Evolutionary conservation across 805 yeast genomes (phyloP).

Genomic region (Martiniozyma abietophila): DNA sequence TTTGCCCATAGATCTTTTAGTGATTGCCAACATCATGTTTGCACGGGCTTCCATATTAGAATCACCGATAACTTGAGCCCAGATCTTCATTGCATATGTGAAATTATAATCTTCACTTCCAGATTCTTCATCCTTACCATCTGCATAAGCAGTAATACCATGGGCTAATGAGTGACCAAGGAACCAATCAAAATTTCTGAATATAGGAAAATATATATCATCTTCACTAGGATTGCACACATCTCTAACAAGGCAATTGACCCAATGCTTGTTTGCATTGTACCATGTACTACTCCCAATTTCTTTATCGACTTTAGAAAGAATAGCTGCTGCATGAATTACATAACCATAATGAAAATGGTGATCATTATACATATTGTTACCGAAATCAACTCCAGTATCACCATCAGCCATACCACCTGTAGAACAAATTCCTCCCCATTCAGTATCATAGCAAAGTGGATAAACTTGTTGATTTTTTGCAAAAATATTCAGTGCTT

Average conservation of each 20-base stretch:
- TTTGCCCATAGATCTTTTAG: slow-evolving; percentile 42
- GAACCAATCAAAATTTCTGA: slow-evolving; percentile 64
- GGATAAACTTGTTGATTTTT: slow-evolving; percentile 38
- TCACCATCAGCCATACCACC: slow-evolving; percentile 37
- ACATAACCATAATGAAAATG: slow-evolving; percentile 51
- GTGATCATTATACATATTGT: slow-evolving; percentile 46
- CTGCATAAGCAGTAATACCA: slow-evolving; percentile 61
- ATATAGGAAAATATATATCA: slow-evolving; percentile 56
- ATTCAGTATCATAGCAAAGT: slow-evolving; percentile 45
- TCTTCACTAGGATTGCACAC: slow-evolving; percentile 48
- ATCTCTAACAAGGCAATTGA: slow-evolving; percentile 53
- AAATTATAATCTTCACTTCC: slow-evolving; percentile 69
- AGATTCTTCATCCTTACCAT: slow-evolving; percentile 71
- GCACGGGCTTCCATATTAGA: slow-evolving; percentile 43
- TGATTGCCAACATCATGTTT: slow-evolving; percentile 50
- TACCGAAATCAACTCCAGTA: slow-evolving; percentile 38
- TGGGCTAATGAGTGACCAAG: slow-evolving; percentile 76
- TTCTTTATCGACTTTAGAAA: slow-evolving; percentile 45
- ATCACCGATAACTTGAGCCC: slow-evolving; percentile 51
- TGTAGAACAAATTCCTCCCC: slow-evolving; percentile 47
- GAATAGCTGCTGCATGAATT: slow-evolving; percentile 55
- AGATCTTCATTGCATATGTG: slow-evolving; percentile 56
- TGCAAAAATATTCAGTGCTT: slow-evolving; percentile 34
- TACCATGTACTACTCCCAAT: slow-evolving; percentile 44
- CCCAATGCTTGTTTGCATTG: slow-evolving; percentile 39